A percentile compares a stretch with the other conserved stretches of the same genome.
phyloP scores from a whole-genome alignment of 2,329 filamentous ascomycete species.

The Sphaerulina musiva region DNA sequence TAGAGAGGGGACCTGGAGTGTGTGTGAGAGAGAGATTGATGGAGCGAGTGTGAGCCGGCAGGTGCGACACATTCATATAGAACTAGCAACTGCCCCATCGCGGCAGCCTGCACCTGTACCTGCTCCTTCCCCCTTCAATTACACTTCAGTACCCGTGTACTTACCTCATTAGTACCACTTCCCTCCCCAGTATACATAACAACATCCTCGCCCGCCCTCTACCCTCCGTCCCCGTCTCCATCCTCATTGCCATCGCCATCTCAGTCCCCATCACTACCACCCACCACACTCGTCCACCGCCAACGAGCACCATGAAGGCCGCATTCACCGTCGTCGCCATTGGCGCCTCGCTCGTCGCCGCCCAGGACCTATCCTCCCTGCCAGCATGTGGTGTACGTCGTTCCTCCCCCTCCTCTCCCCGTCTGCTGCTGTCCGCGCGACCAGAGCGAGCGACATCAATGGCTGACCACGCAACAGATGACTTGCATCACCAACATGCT shows the following conservation, averaged over 20 bases:
- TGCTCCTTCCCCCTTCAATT: background rate
- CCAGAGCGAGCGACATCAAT: background rate
- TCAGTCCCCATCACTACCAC: slow-evolving; percentile 7
- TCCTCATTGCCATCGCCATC: background rate
- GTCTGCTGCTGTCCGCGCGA: slow-evolving; percentile 3
- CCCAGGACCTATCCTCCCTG: slow-evolving; percentile 30
- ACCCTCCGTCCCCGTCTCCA: background rate
- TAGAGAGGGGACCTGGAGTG: too few relatives aligned
- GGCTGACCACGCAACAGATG: slow-evolving; percentile 25
- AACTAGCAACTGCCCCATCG: too few relatives aligned
- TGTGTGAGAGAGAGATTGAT: too few relatives aligned
- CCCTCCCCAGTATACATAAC: background rate
- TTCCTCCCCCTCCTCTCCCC: background rate
- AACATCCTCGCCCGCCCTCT: background rate
- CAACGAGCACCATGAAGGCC: slow-evolving; percentile 32
- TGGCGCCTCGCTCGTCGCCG: slow-evolving; percentile 31
- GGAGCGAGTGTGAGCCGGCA: too few relatives aligned
- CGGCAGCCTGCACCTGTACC: too few relatives aligned
- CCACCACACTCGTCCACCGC: background rate
- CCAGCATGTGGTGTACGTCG: slow-evolving; percentile 34
- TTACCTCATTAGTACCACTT: too few relatives aligned
- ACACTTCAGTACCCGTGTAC: background rate
- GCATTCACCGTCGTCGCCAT: slow-evolving; percentile 27
- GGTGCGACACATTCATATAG: too few relatives aligned
- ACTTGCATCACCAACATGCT: slow-evolving; percentile 36